Base-by-base conservation (phyloP, 306 rosid species). In the Cucurbita moschata region DNA sequence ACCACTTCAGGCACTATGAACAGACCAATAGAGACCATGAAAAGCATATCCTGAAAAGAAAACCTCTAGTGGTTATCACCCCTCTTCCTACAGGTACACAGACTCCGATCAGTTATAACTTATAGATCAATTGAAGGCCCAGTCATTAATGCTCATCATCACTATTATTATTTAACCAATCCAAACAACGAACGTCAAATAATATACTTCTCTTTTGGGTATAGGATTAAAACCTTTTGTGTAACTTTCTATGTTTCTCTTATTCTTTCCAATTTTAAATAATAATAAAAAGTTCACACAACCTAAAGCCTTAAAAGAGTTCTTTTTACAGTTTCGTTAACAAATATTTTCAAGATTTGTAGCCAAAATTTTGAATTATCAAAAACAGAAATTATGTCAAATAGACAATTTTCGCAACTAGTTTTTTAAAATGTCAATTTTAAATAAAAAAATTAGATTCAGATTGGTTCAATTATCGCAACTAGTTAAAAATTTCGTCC, bases 51-150 rank as follows among this genome's bases (percentile, higher is more conserved):
- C 52, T 69, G 9, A 75, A 82, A 79, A 78, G 83, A 61, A 81
- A 86, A 78, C 83, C 77, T 84, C 84, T 85, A 68, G 86, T 79
- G 78, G 82, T 87, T 86, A 70, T 79, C 82, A 83, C 81, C 80
- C 54, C 72, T 43, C 37, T 3, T 39, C 69, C 51, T 40, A 8
- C 44, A 10, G 13, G 16, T 35, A 40, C 72, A 66, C n/a, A 44
- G 5, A 10, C 50, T 65, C 71, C 2, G n/a, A 65, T 42, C 53
- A 43, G 11, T 23, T 21, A 26, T 58, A 26, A 58, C 0, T 2
- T 21, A 11, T 57, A 7, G 64, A 58, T 58, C 64, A 23, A 23
- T 18, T 18, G 35, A 58, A 23, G 64, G 64, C 16, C 15, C 64
- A 58, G 70, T 43, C 15, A 65, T 40, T 53, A 66, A 43, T 66